Evolutionary conservation across 768 basidiomycete genomes (phyloP).

Genomic region (Leccinum ochraceum): DNA sequence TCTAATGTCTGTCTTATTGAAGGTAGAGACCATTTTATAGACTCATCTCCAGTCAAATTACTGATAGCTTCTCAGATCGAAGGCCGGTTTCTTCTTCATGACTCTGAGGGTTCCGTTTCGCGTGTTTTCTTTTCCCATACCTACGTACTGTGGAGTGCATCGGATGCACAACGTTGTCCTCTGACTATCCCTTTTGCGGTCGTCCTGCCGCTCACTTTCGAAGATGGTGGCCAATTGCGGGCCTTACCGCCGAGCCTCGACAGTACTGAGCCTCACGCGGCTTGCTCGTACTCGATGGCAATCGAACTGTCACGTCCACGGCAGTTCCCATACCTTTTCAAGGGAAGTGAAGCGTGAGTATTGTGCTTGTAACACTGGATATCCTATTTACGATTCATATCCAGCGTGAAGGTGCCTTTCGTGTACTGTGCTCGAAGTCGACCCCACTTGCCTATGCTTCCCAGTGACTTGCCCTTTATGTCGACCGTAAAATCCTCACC

Average conservation of each 20-base stretch:
- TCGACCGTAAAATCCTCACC: constrained; percentile 60
- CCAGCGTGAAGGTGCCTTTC: constrained; percentile 51
- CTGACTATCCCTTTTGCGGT: constrained; percentile 43
- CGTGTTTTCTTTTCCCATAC: constrained; percentile 20
- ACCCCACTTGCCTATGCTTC: constrained; percentile 54
- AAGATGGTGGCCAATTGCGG: constrained; percentile 32
- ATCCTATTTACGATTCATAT: neutral
- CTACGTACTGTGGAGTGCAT: constrained; percentile 21
- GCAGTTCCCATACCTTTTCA: constrained; percentile 46
- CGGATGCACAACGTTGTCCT: constrained; percentile 30
- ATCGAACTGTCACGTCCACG: constrained; percentile 42
- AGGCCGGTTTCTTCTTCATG: constrained; percentile 22
- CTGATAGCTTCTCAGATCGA: constrained; percentile 22
- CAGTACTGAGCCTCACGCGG: constrained; percentile 27
- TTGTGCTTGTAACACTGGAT: neutral
- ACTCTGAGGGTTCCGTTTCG: constrained; percentile 13
- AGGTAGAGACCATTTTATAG: constrained; percentile 15
- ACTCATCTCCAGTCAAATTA: neutral
- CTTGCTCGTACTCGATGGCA: constrained; percentile 47
- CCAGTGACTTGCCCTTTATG: constrained; percentile 47
- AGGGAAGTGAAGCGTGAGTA: constrained; percentile 46
- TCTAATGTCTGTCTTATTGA: constrained; percentile 23
- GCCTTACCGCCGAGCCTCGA: constrained; percentile 54
- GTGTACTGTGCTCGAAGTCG: constrained; percentile 54
- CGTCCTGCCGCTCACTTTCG: constrained; percentile 48